Percentiles rank a stretch among this genome's conserved stretches.
Conservation (phyloP, 805 yeast species). For the Ogataea haglerorum region DNA sequence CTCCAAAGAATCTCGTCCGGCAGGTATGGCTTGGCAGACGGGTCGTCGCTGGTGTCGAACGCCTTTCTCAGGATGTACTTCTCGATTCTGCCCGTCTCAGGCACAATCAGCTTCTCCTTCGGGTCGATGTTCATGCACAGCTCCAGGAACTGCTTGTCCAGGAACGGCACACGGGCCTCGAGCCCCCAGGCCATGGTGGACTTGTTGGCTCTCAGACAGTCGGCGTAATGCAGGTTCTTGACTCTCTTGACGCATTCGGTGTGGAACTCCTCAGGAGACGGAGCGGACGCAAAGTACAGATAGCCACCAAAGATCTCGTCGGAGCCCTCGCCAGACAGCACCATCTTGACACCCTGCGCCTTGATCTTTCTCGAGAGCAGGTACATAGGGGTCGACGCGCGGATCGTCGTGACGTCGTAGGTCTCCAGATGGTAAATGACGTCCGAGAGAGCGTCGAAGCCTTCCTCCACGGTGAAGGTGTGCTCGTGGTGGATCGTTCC, state of each 20-base stretch:
- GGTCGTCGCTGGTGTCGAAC: conserved; percentile 87
- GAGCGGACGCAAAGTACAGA: conserved; percentile 95
- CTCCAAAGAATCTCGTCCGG: conserved; percentile 98
- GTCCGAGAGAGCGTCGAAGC: conserved; percentile 91
- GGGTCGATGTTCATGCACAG: conserved; percentile 95
- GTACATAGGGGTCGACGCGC: conserved; percentile 99
- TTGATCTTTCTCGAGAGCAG: conserved; percentile 92
- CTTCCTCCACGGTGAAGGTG: conserved; percentile 95
- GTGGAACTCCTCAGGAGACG: conserved; percentile 90
- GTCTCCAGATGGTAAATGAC: conserved; percentile 96
- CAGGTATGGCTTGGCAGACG: conserved; percentile 74
- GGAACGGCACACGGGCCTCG: conserved; percentile 99
- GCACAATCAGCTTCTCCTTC: conserved; percentile 79
- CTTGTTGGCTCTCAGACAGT: conserved; percentile 98
- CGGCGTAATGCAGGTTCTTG: conserved; percentile 94
- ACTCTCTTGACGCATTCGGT: conserved; percentile 93
- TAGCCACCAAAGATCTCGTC: conserved; percentile 99
- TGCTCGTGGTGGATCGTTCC: conserved; percentile 98
- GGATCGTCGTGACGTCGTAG: conserved; percentile 95
- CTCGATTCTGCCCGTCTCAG: conserved; percentile 75
- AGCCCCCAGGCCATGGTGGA: conserved; percentile 99
- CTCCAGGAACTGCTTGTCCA: conserved; percentile 89
- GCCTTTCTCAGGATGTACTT: conserved; percentile 97
- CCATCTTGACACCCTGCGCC: conserved; percentile 99
- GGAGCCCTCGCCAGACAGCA: conserved; percentile 96